Evolutionary conservation across 164 flowering plant genomes (phyloP).

Genomic region (Pachysandra terminalis): DNA sequence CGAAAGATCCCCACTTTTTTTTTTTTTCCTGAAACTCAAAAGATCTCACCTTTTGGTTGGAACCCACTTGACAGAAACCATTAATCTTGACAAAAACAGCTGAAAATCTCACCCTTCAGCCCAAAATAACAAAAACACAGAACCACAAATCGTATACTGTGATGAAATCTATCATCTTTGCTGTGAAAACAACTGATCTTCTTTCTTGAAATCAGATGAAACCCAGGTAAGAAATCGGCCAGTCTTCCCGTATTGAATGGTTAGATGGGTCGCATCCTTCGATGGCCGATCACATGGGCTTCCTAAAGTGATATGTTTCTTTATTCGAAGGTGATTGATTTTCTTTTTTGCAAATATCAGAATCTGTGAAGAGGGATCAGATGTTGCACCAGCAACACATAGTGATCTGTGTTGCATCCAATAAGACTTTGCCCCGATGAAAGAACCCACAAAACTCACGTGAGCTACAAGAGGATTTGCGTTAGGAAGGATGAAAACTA

Average conservation of each 20-base stretch:
- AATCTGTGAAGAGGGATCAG: no score
- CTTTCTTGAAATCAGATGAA: neutral
- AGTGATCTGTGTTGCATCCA: no score
- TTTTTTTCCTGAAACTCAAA: slow-evolving; percentile 22
- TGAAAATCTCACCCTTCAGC: neutral
- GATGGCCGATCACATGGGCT: slow-evolving; percentile 47
- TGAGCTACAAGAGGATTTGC: no score
- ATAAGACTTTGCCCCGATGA: no score
- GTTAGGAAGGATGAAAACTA: no score
- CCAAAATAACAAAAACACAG: neutral
- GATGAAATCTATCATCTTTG: neutral
- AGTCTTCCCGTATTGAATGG: slow-evolving; percentile 16
- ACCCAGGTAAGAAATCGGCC: slow-evolving; percentile 1
- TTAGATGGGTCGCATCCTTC: slow-evolving; percentile 30
- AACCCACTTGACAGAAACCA: slow-evolving; percentile 14
- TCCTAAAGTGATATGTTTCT: slow-evolving; percentile 23
- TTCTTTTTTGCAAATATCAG: no score
- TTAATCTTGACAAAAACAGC: neutral
- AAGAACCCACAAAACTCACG: no score
- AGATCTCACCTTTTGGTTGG: slow-evolving; percentile 1
- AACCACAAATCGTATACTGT: neutral
- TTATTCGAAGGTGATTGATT: slow-evolving; percentile 2
- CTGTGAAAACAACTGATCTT: neutral
- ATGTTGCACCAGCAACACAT: no score
- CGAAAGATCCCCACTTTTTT: slow-evolving; percentile 11